Conservation (phyloP, 169 alveolate genomes). For the Eimeria acervulina region DNA sequence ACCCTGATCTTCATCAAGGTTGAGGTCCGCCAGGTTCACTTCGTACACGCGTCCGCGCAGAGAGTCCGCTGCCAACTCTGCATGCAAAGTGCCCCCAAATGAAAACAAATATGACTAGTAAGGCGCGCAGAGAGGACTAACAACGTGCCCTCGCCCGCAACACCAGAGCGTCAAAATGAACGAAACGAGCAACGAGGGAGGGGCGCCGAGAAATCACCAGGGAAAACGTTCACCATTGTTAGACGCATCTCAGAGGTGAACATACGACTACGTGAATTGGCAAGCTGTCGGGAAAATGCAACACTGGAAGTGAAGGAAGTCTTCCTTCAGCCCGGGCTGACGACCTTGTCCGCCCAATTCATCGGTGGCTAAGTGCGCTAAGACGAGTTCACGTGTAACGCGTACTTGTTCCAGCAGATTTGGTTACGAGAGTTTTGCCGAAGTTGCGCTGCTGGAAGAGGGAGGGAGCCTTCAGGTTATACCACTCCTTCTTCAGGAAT, state of each 20-base stretch:
- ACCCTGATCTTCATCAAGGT: slow-evolving; percentile 97
- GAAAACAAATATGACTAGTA: background rate
- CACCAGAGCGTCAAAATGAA: background rate
- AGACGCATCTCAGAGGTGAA: background rate
- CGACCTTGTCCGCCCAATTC: background rate
- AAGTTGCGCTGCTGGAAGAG: slow-evolving; percentile 96
- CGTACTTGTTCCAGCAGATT: slow-evolving; percentile 96
- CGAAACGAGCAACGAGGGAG: background rate
- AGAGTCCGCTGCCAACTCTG: slow-evolving; percentile 95
- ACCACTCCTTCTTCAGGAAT: slow-evolving; percentile 98
- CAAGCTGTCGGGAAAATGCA: background rate
- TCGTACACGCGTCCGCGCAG: slow-evolving; percentile 97
- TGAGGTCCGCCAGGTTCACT: slow-evolving; percentile 97
- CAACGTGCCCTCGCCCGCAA: background rate
- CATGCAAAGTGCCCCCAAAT: slow-evolving; percentile 85
- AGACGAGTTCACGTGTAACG: background rate
- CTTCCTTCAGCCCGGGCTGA: background rate
- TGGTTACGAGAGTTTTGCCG: slow-evolving; percentile 97
- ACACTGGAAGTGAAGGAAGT: background rate
- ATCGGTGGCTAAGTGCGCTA: background rate
- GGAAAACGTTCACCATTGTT: background rate
- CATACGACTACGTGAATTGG: background rate
- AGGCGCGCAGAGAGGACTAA: background rate
- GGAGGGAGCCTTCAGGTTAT: slow-evolving; percentile 97
- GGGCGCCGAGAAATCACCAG: background rate